phyloP scores from a whole-genome alignment of 768 basidiomycete genomes.

The Cantharellus anzutake region DNA sequence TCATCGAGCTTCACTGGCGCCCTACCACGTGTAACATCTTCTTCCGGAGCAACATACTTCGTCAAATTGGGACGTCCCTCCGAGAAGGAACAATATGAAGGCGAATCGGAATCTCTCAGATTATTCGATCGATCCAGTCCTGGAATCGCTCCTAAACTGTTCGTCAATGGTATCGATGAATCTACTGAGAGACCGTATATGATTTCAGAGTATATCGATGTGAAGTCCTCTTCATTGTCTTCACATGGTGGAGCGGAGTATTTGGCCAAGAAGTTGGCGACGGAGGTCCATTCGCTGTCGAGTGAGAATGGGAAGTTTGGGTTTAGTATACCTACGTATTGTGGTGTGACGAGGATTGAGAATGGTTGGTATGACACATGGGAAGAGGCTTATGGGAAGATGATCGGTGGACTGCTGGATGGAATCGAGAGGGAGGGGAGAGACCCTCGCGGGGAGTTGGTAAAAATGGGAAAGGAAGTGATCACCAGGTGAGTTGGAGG shows the following conservation, averaged over 20 bases:
- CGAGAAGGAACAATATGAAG: constrained; percentile 45
- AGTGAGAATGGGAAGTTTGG: constrained; percentile 38
- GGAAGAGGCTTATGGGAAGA: constrained; percentile 44
- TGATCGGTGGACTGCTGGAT: constrained; percentile 38
- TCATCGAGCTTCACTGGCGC: neutral
- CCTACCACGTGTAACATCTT: constrained; percentile 17
- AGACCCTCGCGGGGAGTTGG: constrained; percentile 23
- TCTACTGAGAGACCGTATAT: constrained; percentile 32
- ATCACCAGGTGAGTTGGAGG: constrained; percentile 20
- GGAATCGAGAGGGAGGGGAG: constrained; percentile 16
- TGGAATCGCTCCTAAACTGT: constrained; percentile 38
- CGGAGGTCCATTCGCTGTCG: constrained; percentile 39
- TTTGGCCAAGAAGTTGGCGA: constrained; percentile 44
- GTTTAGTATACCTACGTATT: constrained; percentile 56
- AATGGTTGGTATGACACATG: constrained; percentile 61
- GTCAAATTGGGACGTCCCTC: constrained; percentile 34
- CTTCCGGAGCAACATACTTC: constrained; percentile 39
- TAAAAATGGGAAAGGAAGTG: constrained; percentile 32
- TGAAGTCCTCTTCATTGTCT: constrained; percentile 23
- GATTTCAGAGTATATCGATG: constrained; percentile 54
- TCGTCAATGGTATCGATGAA: constrained; percentile 26
- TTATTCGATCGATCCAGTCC: constrained; percentile 47
- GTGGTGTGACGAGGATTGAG: constrained; percentile 46
- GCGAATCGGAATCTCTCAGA: constrained; percentile 50
- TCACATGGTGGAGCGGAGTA: constrained; percentile 24